Conservation (phyloP, 768 basidiomycete species). For the Collybia mongolica region DNA sequence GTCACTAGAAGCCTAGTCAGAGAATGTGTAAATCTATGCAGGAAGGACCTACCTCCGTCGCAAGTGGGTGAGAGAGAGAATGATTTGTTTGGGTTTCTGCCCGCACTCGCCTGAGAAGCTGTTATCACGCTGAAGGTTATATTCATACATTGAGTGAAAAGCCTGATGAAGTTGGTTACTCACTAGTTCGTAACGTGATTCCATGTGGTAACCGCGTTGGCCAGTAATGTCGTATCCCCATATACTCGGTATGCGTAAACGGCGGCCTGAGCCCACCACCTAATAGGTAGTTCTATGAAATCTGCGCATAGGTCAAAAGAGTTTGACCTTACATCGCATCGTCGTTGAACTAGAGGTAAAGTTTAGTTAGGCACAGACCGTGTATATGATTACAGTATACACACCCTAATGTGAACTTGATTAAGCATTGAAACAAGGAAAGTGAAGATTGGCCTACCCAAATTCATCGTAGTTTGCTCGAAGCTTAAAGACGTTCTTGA, state of each 20-base stretch:
- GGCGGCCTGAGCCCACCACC: slow-evolving; percentile 58
- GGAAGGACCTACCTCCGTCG: slow-evolving; percentile 32
- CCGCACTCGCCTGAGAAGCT: slow-evolving; percentile 32
- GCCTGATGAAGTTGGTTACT: slow-evolving; percentile 10
- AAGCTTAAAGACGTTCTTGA: slow-evolving; percentile 39
- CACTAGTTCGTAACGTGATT: slow-evolving; percentile 45
- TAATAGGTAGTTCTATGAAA: slow-evolving; percentile 1
- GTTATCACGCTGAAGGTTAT: slow-evolving; percentile 38
- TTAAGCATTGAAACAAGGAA: neutral
- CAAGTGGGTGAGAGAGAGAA: slow-evolving; percentile 42
- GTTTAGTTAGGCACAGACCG: neutral
- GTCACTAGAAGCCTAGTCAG: slow-evolving; percentile 26
- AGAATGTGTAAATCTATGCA: neutral
- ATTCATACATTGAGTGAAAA: neutral
- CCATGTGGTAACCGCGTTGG: slow-evolving; percentile 48
- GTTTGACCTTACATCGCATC: slow-evolving; percentile 38
- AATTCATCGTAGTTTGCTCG: slow-evolving; percentile 41
- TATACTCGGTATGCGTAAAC: slow-evolving; percentile 50
- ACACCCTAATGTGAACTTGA: slow-evolving; percentile 8
- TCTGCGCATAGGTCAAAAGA: neutral
- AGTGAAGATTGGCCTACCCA: slow-evolving; percentile 24
- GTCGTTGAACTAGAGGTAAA: slow-evolving; percentile 37
- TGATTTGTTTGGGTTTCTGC: slow-evolving; percentile 36
- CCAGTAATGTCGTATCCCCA: slow-evolving; percentile 36
- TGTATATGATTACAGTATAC: neutral